Percentiles rank a stretch among this genome's conserved stretches.
These are phyloP conservation scores for Pelargonium citronellum DNA, from an alignment of 441 rosid genomes.

Conservation along the genomic window DNA sequence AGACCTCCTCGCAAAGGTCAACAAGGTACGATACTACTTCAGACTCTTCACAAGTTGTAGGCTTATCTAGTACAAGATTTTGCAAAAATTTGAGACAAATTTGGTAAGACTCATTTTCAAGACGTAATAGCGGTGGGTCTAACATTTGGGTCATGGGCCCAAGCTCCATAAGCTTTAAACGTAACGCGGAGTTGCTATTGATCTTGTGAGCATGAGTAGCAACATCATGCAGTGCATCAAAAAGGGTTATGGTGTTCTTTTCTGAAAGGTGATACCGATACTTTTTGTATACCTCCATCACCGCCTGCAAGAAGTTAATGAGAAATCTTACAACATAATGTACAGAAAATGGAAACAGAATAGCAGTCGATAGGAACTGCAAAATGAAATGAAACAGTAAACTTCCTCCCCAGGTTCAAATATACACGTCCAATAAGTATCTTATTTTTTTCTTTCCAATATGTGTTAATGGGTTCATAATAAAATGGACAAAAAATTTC, in stretches of 20 bases:
- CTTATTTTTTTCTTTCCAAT: too few species aligned
- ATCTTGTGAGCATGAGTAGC: conserved; percentile 81
- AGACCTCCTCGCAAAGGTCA: conserved; percentile 64
- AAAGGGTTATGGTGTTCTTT: conserved; percentile 64
- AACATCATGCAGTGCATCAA: conserved; percentile 69
- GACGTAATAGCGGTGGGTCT: conserved; percentile 92
- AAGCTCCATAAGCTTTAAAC: conserved; percentile 76
- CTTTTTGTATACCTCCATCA: conserved; percentile 93
- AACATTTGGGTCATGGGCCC: conserved; percentile 96
- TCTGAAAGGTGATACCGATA: conserved; percentile 69
- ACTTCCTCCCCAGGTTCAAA: too few species aligned
- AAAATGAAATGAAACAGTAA: not conserved
- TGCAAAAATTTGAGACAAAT: conserved; percentile 88
- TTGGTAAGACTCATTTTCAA: conserved; percentile 93
- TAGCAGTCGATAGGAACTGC: not conserved
- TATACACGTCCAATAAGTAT: too few species aligned
- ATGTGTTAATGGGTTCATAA: too few species aligned
- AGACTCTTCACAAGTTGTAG: conserved; percentile 44
- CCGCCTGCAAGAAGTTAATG: conserved; percentile 56
- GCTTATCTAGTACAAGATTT: conserved; percentile 59
- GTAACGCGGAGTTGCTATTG: conserved; percentile 53
- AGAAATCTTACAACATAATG: conserved; percentile 8
- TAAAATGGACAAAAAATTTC: too few species aligned
- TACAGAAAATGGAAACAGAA: not conserved
- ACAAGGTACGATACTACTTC: conserved; percentile 67